Evolutionary conservation across 306 rosid genomes (phyloP), one percentile per base, ranked within the genome.

Genomic region (Hippophae gyantsensis): DNA sequence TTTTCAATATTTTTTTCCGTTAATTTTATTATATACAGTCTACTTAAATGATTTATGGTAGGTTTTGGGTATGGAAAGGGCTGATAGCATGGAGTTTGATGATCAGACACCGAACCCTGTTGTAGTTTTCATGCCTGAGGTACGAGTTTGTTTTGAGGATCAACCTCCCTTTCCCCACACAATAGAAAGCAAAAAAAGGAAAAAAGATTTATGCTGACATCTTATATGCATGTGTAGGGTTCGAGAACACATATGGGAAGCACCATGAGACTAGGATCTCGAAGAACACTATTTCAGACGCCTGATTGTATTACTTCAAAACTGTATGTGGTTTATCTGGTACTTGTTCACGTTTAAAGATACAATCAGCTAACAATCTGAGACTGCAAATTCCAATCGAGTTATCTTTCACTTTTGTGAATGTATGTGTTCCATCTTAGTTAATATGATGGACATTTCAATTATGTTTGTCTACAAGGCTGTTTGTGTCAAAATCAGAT

Each of bases 71-170:
- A 70, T 84, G 81, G 95, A 88, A 76, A 84, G 79, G 63, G 97
- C 99, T 44, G 78, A 92, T 67, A 88, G 99, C 64, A 59, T 62
- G 14, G 99, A 92, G 85, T 88, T 92, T 69, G 89, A 86, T 64
- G 76, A 77, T 58, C 79, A 81, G 48, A 79, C 95, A 54, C 86
- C 90, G 8, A 77, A 86, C 66, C 95, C 92, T 55, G 95, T 92
- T 76, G 95, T 92, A 57, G 76, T 92, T 85, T 92, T 87, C 82
- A 92, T 92, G 99, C 99, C 99, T 9, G 99, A 92, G 96, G 99
- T 92, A 73, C 55, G 13, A 25, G 48, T 59, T 57, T 62, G 41
- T n/a, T 60, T 41, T 52, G 48, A 55, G 9, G 13, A 23, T 32
- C 10, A 52, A n/a, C 43, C 42, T 42, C 42, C 23, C 25, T 52